phyloP scores from a whole-genome alignment of 495 filamentous ascomycete genomes.

The Tuber indicum region DNA sequence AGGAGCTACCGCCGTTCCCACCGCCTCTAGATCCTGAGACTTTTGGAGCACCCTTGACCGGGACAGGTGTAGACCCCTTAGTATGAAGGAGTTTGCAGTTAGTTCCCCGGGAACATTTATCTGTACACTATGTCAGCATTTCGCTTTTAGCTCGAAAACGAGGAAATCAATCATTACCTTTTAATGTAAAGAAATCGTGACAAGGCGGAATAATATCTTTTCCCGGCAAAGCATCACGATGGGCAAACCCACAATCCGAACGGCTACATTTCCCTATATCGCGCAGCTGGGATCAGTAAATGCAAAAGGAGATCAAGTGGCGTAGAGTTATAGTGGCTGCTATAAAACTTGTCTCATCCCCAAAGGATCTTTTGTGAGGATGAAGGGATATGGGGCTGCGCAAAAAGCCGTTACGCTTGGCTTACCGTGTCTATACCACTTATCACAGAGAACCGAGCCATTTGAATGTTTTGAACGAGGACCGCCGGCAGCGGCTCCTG shows the following conservation, averaged over 20 bases:
- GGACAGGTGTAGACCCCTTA: background rate
- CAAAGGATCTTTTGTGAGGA: background rate
- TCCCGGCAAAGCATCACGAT: constrained; percentile 1
- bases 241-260: constrained; percentile 13
- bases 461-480: constrained; percentile 3
- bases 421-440: constrained; percentile 20
- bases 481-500: background rate
- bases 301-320: background rate
- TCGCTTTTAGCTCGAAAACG: background rate
- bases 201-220: constrained; percentile 15
- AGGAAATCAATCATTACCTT: constrained; percentile 17
- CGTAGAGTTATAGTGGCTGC: background rate
- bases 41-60: background rate
- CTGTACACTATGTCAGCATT: constrained; percentile 16
- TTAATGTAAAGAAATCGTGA: constrained; percentile 9
- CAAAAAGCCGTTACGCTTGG: background rate
- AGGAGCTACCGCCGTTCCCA: background rate
- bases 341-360: background rate
- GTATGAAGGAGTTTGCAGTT: constrained; percentile 15
- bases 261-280: constrained; percentile 18
- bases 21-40: background rate
- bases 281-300: background rate
- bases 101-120: constrained; percentile 3
- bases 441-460: constrained; percentile 28
- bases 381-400: background rate